A percentile compares a stretch with the other conserved stretches of the same genome.
phyloP scores from a whole-genome alignment of 345 rosid genomes.

The Melaleuca alternifolia region DNA sequence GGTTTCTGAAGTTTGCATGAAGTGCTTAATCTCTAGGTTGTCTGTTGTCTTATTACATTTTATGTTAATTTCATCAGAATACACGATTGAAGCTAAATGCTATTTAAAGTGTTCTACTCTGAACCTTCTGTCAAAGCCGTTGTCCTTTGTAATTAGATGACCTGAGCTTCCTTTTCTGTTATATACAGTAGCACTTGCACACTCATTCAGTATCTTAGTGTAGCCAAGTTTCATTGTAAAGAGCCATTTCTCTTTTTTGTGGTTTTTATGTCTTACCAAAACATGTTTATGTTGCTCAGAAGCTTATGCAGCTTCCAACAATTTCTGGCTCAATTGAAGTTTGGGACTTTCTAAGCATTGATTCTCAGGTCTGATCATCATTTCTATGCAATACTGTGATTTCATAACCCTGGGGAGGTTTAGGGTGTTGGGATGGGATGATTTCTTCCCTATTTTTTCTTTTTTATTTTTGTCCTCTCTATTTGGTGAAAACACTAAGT shows the following conservation, averaged over 20 bases:
- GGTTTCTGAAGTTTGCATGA: neutral
- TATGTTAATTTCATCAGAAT: neutral
- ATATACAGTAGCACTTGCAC: neutral
- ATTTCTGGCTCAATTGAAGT: constrained; percentile 97
- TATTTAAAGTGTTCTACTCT: neutral
- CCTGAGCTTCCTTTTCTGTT: neutral
- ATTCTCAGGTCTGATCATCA: constrained; percentile 75
- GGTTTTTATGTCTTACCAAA: neutral
- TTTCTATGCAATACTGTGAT: neutral
- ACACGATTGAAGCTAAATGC: neutral
- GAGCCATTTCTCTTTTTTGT: neutral
- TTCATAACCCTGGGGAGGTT: neutral
- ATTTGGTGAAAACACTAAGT: neutral
- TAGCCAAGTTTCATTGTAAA: neutral
- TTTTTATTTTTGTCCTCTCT: neutral
- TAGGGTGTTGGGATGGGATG: neutral
- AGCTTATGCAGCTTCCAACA: constrained; percentile 78
- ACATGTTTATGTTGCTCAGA: constrained; percentile 35
- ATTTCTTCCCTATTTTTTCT: neutral
- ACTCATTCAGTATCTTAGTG: neutral
- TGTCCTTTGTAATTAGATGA: neutral
- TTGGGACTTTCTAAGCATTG: constrained; percentile 97
- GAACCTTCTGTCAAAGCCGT: neutral
- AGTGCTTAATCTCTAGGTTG: neutral
- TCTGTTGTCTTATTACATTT: neutral